Evolutionary conservation across 176 grass and related monocot genomes (phyloP), one percentile per base, ranked within the genome.

Genomic region (Coix lacrymajobi): DNA sequence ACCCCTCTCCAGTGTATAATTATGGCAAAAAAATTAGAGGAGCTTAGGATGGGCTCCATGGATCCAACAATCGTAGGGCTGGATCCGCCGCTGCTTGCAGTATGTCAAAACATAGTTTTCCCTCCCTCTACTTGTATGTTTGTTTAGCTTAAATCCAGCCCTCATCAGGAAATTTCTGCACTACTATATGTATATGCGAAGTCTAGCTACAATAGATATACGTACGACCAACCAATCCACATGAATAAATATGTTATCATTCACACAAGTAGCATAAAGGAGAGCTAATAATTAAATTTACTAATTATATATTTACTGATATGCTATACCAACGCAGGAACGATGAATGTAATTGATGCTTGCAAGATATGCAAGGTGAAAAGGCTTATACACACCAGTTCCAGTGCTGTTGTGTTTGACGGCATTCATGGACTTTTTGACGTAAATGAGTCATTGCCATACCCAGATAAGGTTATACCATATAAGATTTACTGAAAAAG

Each of bases 311-410:
- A 20, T 31, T 81, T 7, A 0, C 13, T 72, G 28, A 8, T 39
- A 33, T 71, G 8, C 5, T 26, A 17, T 8, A 51, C 17, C 19
- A 41, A 22, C 4, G 20, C 73, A 95, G 93, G 90, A 29, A 95
- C 93, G 0, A 90, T 85, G 57, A 92, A 86, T 90, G 87, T 92
- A 0, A 84, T 92, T 85, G 87, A 88, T 73, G 87, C 87, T 67
- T 95, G 93, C 58, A 70, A 78, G 10, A 72, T 83, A 2, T 90
- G 90, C 87, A 92, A 90, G 54, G 87, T 95, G 24, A 90, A 78
- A 49, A 92, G 90, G 68, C 85, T 95, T 25, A 92, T 95, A 77
- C 52, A 96, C 71, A 92, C 90, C 66, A 92, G 93, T 78, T 89
- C 93, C 1, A 69, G 79, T 43, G 80, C 8, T 74, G 93, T 92